These are phyloP conservation scores for Penstemon newberryi DNA, from an alignment of 257 asterid species.

Conservation along the genomic window DNA sequence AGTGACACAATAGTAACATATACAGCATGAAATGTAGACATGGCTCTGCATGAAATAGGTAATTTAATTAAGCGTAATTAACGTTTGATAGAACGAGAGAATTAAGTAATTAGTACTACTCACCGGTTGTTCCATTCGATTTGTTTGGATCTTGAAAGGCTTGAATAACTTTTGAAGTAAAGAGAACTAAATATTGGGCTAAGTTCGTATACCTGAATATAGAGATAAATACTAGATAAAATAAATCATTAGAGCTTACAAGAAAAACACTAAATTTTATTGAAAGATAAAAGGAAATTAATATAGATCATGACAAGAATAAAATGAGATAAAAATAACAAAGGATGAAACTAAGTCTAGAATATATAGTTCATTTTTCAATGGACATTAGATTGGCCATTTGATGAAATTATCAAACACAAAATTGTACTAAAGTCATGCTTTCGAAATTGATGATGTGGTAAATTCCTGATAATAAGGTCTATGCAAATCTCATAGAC, in stretches of 20 bases:
- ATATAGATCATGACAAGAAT: background rate
- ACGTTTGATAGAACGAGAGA: conserved; percentile 13
- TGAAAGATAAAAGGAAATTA: background rate
- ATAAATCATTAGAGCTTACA: background rate
- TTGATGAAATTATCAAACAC: background rate
- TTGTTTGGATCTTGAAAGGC: conserved; percentile 52
- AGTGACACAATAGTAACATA: conserved; percentile 54
- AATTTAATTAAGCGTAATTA: conserved; percentile 1
- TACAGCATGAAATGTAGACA: conserved; percentile 73
- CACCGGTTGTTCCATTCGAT: conserved; percentile 91
- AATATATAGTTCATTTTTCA: background rate
- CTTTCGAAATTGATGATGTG: background rate
- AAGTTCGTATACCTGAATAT: conserved; percentile 67
- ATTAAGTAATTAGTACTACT: conserved; percentile 13
- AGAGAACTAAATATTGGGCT: conserved; percentile 50
- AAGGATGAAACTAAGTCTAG: background rate
- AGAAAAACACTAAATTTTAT: background rate
- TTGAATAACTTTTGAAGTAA: conserved; percentile 60
- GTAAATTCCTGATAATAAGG: background rate
- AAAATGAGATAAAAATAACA: background rate
- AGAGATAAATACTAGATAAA: conserved; percentile 5
- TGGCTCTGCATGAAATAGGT: conserved; percentile 50
- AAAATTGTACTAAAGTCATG: no score
- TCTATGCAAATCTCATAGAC: no score
- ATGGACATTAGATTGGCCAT: background rate